A percentile compares a stretch with the other conserved stretches of the same genome.
phyloP scores from a whole-genome alignment of 352 stramenopile species.

The Globisporangium echinulatum region DNA sequence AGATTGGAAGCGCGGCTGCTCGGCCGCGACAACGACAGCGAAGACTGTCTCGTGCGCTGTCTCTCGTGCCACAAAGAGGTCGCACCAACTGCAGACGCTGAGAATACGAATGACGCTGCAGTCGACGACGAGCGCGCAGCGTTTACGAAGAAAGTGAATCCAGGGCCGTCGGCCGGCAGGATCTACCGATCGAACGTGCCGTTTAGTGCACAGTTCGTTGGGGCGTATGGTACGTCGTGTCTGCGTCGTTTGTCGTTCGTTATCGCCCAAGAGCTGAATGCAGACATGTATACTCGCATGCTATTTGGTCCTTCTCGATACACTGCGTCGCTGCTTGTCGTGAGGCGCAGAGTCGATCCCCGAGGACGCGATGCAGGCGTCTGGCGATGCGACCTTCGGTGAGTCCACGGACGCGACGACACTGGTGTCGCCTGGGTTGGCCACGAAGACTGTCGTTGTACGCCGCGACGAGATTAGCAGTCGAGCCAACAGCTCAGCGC shows the following conservation, averaged over 20 bases:
- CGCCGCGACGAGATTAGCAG: constrained; percentile 7
- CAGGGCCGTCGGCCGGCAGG: constrained; percentile 33
- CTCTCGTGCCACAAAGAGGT: constrained; percentile 72
- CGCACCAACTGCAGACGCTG: constrained; percentile 15
- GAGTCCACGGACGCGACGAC: too few relatives aligned
- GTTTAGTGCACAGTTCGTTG: constrained; percentile 36
- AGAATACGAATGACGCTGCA: constrained; percentile 17
- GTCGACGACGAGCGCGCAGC: constrained; percentile 10
- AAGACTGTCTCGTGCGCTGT: constrained; percentile 65
- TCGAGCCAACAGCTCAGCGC: neutral
- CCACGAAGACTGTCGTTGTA: neutral
- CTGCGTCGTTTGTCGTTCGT: too few relatives aligned
- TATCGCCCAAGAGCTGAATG: too few relatives aligned
- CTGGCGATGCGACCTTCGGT: neutral
- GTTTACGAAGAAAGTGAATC: constrained; percentile 40
- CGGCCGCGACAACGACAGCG: constrained; percentile 34
- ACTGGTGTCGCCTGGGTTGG: too few relatives aligned
- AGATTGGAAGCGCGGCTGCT: constrained; percentile 52
- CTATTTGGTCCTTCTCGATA: too few relatives aligned
- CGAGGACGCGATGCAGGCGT: constrained; percentile 6
- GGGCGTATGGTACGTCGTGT: constrained; percentile 6
- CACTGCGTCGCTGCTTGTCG: too few relatives aligned
- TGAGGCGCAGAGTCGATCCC: constrained; percentile 9
- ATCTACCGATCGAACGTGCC: constrained; percentile 62
- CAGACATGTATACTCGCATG: too few relatives aligned